Conservation (phyloP, 163 green algal genomes). For the Scenedesmus sp. region DNA sequence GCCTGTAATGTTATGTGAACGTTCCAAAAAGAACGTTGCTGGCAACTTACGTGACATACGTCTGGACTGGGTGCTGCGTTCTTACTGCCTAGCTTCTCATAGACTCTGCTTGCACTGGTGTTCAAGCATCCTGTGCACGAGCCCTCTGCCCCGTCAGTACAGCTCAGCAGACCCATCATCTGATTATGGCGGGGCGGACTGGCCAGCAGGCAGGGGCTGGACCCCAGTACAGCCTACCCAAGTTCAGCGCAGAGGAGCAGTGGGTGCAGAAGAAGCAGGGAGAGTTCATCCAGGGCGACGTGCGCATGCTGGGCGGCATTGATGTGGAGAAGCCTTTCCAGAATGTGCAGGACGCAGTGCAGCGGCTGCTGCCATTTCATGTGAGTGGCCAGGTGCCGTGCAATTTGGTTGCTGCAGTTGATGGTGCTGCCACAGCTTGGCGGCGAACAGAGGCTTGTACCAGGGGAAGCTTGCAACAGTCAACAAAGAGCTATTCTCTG, state of each 20-base stretch:
- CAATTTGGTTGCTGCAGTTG: neutral
- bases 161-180: neutral
- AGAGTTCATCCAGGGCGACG: constrained; percentile 40
- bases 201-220: neutral
- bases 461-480: too few relatives aligned
- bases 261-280: constrained; percentile 53
- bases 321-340: constrained; percentile 31
- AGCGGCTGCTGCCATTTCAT: constrained; percentile 50
- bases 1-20: neutral
- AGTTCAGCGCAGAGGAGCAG: constrained; percentile 32
- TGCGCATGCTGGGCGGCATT: constrained; percentile 8
- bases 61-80: neutral
- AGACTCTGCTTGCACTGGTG: too few relatives aligned
- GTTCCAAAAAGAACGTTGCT: neutral
- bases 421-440: neutral
- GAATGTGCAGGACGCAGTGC: constrained; percentile 38
- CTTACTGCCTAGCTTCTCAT: too few relatives aligned
- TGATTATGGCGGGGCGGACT: neutral
- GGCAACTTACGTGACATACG: neutral
- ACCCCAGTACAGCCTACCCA: constrained; percentile 25
- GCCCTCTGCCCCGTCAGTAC: neutral
- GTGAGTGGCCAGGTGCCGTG: neutral
- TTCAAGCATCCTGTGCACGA: neutral
- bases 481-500: too few relatives aligned
- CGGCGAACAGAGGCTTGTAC: too few relatives aligned